phyloP scores from a whole-genome alignment of 768 basidiomycete genomes.

The Serendipita sp. region DNA sequence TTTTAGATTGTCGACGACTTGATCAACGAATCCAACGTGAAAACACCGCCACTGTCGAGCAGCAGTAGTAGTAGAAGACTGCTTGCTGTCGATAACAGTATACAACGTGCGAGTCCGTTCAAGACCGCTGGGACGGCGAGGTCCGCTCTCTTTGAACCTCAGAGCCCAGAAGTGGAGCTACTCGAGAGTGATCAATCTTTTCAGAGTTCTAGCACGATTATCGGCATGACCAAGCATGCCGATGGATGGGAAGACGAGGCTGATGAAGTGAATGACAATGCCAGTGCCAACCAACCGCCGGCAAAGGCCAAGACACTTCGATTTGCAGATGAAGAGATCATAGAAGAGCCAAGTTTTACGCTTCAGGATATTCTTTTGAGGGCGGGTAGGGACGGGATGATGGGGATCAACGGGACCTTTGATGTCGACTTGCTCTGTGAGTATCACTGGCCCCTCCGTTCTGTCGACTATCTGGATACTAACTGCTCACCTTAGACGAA shows the following conservation, averaged over 20 bases:
- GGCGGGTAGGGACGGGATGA: background rate
- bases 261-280: background rate
- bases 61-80: background rate
- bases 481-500: background rate
- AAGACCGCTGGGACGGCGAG: background rate
- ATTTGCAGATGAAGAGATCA: background rate
- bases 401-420: background rate
- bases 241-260: background rate
- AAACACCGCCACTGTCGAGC: background rate
- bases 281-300: background rate
- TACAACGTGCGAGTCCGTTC: background rate
- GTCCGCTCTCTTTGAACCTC: background rate
- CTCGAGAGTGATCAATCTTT: background rate
- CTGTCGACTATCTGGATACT: no score
- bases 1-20: conserved; percentile 2
- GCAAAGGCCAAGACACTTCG: background rate
- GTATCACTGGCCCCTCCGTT: background rate
- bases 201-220: background rate
- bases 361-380: background rate
- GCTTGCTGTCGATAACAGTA: background rate
- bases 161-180: background rate
- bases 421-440: background rate
- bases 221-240: background rate
- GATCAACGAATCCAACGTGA: background rate
- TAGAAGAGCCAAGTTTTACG: background rate